Base-by-base conservation (phyloP, 495 filamentous ascomycete species). In the Aspergillus homomorphus region DNA sequence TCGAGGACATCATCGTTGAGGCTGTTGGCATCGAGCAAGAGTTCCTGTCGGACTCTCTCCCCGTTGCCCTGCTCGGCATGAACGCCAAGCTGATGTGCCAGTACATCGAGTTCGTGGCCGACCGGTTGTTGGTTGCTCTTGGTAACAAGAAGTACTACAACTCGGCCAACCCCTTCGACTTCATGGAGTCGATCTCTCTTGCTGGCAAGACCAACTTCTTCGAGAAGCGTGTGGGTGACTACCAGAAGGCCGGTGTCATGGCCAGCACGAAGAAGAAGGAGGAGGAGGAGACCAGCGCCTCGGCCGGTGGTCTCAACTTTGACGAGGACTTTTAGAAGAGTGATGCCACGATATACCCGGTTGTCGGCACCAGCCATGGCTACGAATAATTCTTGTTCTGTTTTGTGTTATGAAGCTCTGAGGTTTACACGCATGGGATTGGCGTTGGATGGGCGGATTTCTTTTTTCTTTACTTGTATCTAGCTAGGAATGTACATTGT, bases 161-260 rank as follows among this genome's bases (percentile, higher is more conserved):
- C 66, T 80, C 86, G 24, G 82, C 89, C 71, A 98, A 98, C 79
- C 94, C 94, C 64, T 98, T 98, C 76, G 94, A 98, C 83, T 98
- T 98, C 79, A 98, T 98, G 94, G 94, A 98, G 84, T 93, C 91
- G 68, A 98, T 98, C 78, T 98, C 94, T 10, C 82, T 98, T 28
- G 90, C 92, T 24, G 94, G 94, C 76, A 98, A 98, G 88, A 98
- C 94, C 74, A 98, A 98, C 83, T 98, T 98, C 89, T 98, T 98
- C 75, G 94, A 98, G 87, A 98, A 98, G 89, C 89, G 94, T 59
- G 94, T 98, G 43, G 95, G 89, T 75, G 94, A 98, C 71, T 98
- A 98, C 84, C 94, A 98, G 78, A 98, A 98, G 82, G 92, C 95
- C 48, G 94, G 95, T 77, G 94, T 98, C 68, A 98, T 98, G 91